These are phyloP conservation scores for Tricharina praecox DNA, from an alignment of 495 filamentous ascomycete genomes.

Conservation along the genomic window DNA sequence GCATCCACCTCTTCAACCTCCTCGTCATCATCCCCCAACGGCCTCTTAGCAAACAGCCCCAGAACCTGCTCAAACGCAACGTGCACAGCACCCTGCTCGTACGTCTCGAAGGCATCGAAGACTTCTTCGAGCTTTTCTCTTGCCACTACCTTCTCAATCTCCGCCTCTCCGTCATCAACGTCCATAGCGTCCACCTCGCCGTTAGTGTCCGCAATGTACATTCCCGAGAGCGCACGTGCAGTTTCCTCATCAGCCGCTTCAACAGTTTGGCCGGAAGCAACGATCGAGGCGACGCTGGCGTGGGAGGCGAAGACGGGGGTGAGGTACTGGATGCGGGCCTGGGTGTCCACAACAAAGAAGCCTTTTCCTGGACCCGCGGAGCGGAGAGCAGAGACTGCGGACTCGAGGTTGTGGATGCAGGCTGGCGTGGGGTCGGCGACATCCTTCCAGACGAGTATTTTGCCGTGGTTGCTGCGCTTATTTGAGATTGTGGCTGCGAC, in stretches of 20 bases:
- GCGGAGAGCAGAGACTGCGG: constrained; percentile 37
- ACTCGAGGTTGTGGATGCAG: constrained; percentile 21
- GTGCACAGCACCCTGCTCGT: constrained; percentile 13
- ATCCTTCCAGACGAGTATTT: background rate
- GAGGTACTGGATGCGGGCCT: constrained; percentile 17
- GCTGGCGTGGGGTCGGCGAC: background rate
- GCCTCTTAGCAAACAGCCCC: constrained; percentile 19
- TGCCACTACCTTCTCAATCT: constrained; percentile 16
- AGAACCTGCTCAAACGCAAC: constrained; percentile 18
- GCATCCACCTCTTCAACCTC: constrained; percentile 4
- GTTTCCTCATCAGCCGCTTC: constrained; percentile 4
- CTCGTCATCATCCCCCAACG: constrained; percentile 10
- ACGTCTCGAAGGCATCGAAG: constrained; percentile 15
- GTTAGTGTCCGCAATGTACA: constrained; percentile 9
- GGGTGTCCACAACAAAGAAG: constrained; percentile 17
- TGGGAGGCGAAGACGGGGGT: constrained; percentile 7
- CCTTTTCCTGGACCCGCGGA: constrained; percentile 15
- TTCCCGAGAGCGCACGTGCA: constrained; percentile 9
- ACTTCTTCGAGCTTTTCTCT: constrained; percentile 18
- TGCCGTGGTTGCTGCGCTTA: constrained; percentile 13
- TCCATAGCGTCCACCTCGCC: constrained; percentile 6
- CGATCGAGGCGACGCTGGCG: background rate
- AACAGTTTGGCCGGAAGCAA: background rate
- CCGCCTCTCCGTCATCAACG: constrained; percentile 11
- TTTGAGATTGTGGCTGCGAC: constrained; percentile 34